Percentiles rank a stretch among this genome's conserved stretches.
Conservation (phyloP, 2,329 filamentous ascomycete species). For the Fusarium veterinarium region DNA sequence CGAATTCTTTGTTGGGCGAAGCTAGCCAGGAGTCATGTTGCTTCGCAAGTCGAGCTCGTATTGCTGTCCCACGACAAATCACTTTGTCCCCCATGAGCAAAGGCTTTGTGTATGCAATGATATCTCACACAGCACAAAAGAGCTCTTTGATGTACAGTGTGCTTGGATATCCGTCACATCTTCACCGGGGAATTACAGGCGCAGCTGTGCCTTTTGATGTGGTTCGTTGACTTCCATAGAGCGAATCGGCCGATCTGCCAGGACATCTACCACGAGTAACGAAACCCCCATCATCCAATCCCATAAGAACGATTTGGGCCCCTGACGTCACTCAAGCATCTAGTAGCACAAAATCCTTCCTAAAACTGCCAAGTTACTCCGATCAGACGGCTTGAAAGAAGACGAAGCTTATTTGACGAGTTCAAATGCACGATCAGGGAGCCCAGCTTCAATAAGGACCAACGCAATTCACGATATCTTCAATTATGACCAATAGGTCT, state of each 20-base stretch:
- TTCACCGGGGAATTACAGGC: too few relatives aligned
- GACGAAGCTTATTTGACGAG: not conserved
- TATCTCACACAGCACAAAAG: too few relatives aligned
- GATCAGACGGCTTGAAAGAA: not conserved
- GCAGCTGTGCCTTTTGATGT: not conserved
- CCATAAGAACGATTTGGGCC: fast-evolving
- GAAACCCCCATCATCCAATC: not conserved
- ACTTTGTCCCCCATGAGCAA: not conserved
- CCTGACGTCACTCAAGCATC: too few relatives aligned
- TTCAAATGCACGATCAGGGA: not conserved
- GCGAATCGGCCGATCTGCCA: not conserved
- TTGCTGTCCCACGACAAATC: not conserved
- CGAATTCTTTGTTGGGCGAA: not conserved
- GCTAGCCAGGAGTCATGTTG: not conserved
- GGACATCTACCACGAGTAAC: not conserved
- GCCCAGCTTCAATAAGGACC: too few relatives aligned
- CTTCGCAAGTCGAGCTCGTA: not conserved
- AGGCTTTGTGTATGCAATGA: not conserved
- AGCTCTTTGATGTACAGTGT: fast-evolving
- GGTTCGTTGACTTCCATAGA: not conserved
- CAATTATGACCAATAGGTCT: not conserved
- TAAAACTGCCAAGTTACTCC: not conserved
- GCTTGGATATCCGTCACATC: not conserved
- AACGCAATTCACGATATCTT: not conserved
- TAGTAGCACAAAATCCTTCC: not conserved